These are phyloP conservation scores for Lathyrus sativus DNA, from an alignment of 306 rosid species.

Conservation along the genomic window DNA sequence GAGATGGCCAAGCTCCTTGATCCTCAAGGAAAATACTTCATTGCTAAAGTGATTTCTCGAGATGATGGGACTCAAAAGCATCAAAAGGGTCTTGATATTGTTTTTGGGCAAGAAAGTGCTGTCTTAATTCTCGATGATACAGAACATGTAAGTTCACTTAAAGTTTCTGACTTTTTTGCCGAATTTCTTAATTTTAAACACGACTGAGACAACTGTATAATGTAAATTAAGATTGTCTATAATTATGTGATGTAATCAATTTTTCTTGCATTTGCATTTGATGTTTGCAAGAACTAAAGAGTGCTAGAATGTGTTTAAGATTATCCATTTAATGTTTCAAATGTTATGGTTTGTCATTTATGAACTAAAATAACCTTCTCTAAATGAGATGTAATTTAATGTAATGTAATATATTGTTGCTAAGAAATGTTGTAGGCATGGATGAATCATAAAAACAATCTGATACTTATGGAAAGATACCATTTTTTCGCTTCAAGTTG, in stretches of 20 bases:
- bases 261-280: conserved; percentile 21
- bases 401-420: conserved; percentile 24
- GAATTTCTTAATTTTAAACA: conserved; percentile 16
- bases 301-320: conserved; percentile 11
- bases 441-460: conserved; percentile 76
- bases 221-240: background rate
- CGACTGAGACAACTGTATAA: background rate
- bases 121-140: conserved; percentile 92
- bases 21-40: conserved; percentile 75
- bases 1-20: conserved; percentile 94
- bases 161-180: conserved; percentile 14
- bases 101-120: conserved; percentile 86
- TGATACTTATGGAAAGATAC: conserved; percentile 88
- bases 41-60: conserved; percentile 74
- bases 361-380: conserved; percentile 4
- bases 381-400: conserved; percentile 14
- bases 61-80: conserved; percentile 90
- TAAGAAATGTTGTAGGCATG: conserved; percentile 66
- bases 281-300: background rate
- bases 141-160: conserved; percentile 66
- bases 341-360: conserved; percentile 22
- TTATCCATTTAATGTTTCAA: conserved; percentile 24
- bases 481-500: conserved; percentile 92
- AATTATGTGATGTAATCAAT: conserved; percentile 2
- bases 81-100: conserved; percentile 90